Evolutionary conservation across 371 early-diverging fungal genomes (phyloP), one percentile per base, ranked within the genome.

Genomic region (Mortierella polycephala): DNA sequence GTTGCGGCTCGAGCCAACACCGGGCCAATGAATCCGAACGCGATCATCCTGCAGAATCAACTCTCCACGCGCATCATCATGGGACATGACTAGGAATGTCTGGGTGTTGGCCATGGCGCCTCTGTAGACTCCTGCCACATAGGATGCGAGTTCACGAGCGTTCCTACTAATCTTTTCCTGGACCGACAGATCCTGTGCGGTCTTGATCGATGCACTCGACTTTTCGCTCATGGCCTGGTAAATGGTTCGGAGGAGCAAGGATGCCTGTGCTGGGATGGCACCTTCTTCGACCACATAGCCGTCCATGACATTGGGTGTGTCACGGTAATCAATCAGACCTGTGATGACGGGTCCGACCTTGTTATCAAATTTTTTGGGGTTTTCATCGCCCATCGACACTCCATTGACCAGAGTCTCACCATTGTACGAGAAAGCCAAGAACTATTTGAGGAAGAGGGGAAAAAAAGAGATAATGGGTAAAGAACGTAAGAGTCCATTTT

Each of bases 231-330:
- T 74, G 51, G 66, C 59, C 16, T 69, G 70, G 41, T 76, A 70
- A 42, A 81, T 58, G 14, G 67, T 18, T 14, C 67, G 63, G 41
- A 70, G 49, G 45, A 77, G 11, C 9, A 49, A n/a, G 1, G 74
- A 70, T 1, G 74, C 60, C 55, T 81, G 79, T 9, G 64, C 39
- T 8, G 83, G 83, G 60, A 74, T 62, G 9, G 67, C 81, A n/a
- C 83, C 83, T 54, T 83, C 83, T 62, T 83, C 82, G 10, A 83
- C 82, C 2, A 83, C 83, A 59, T 72, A 83, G 30, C 83, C 83
- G 46, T 83, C 75, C 64, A 79, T 71, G 21, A 80, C 83, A 53
- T 80, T 67, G 14, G 68, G 73, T 18, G 69, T 66, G 30, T 70
- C 57, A 23, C 83, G 82, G 64, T 71, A 77, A 50, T 83, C 83